Evolutionary conservation across 2,329 filamentous ascomycete species (phyloP), one percentile per base, ranked within the genome.

Genomic region (Laburnicola sp.): DNA sequence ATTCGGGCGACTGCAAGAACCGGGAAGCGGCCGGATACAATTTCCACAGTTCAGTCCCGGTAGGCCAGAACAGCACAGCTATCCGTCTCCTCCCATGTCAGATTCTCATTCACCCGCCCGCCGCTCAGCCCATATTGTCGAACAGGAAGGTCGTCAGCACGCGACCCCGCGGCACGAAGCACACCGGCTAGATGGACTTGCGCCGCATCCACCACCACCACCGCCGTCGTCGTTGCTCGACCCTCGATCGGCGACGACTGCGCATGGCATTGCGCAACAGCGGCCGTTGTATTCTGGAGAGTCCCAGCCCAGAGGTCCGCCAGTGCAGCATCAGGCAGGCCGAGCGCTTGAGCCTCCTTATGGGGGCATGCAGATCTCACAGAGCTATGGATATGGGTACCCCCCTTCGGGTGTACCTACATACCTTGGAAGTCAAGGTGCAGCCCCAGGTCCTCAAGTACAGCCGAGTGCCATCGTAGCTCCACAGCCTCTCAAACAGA

Each of bases 81-180:
- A 78, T 66, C 76, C 75, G 53, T 79, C 76, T 62, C 76, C 77
- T 68, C 77, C 77, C 68, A 80, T 80, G 77, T 79, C 77, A 71
- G 75, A 74, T 69, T 72, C 76, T 61, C 74, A 75, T 50, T 78
- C 76, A 54, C 74, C 76, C 58, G 59, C 65, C 52, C 66, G 66
- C 57, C 70, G 69, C 54, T 58, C 62, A 64, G 66, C 68, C 59
- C 70, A 68, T 48, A 58, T 66, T 57, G 60, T 65, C 57, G 66
- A 71, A 62, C 53, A 64, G 28, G 63, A 66, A 50, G 61, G 59
- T 50, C 64, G 58, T 45, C 68, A 57, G 36, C 70, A 69, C 44
- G 58, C 59, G 26, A 56, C 62, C 39, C 52, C 57, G 39, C 54
- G 56, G 42, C 60, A 48, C 48, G 58, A 63, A 44, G 50, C 60